phyloP scores from a whole-genome alignment of 495 filamentous ascomycete genomes.

The Aspergillus taichungensis region DNA sequence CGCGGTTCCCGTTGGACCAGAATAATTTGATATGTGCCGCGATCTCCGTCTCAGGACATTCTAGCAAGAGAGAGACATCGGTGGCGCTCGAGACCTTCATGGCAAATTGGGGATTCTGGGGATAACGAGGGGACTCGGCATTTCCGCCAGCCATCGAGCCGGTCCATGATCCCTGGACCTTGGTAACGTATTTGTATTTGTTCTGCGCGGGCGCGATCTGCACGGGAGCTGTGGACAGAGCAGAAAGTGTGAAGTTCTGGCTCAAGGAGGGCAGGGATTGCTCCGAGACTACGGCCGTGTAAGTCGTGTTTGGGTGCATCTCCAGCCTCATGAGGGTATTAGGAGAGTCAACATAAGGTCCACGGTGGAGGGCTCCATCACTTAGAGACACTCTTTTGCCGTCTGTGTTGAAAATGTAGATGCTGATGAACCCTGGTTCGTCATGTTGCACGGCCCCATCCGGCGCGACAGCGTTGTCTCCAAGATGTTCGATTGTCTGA shows the following conservation, averaged over 20 bases:
- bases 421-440: slow-evolving; percentile 66
- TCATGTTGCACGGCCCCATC: slow-evolving; percentile 29
- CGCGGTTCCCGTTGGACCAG: slow-evolving; percentile 62
- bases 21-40: slow-evolving; percentile 80
- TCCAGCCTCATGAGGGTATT: slow-evolving; percentile 79
- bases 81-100: slow-evolving; percentile 49
- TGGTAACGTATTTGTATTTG: slow-evolving; percentile 45
- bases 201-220: slow-evolving; percentile 50
- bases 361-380: slow-evolving; percentile 56
- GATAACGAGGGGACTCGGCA: slow-evolving; percentile 62
- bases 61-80: slow-evolving; percentile 60
- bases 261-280: slow-evolving; percentile 58
- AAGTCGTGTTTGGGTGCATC: slow-evolving; percentile 46
- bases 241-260: slow-evolving; percentile 78
- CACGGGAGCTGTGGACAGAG: slow-evolving; percentile 57
- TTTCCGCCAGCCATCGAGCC: slow-evolving; percentile 75
- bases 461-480: not conserved
- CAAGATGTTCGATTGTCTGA: slow-evolving; percentile 23
- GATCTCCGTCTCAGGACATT: slow-evolving; percentile 57
- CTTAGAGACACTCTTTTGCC: slow-evolving; percentile 66
- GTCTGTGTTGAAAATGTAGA: slow-evolving; percentile 67
- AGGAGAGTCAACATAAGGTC: slow-evolving; percentile 86
- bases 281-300: slow-evolving; percentile 74
- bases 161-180: slow-evolving; percentile 60
- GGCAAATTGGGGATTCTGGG: slow-evolving; percentile 77